Evolutionary conservation across 2,329 filamentous ascomycete genomes (phyloP).

Genomic region (Clonostachys chloroleuca): DNA sequence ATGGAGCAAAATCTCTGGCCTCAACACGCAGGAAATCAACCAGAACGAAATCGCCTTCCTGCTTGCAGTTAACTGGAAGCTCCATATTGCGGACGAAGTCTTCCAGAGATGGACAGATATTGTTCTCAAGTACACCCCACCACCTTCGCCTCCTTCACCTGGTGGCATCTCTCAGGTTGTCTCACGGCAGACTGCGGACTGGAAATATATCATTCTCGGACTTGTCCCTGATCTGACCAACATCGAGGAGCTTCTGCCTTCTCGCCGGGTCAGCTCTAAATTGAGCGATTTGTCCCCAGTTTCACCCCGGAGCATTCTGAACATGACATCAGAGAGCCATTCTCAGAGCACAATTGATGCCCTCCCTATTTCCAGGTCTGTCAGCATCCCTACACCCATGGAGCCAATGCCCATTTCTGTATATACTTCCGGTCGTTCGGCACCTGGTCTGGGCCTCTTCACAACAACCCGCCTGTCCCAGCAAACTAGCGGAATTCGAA

Average conservation of each 20-base stretch:
- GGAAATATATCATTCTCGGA: constrained; percentile 53
- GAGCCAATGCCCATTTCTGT: constrained; percentile 37
- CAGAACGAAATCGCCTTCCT: constrained; percentile 94
- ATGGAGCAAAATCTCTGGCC: constrained; percentile 99
- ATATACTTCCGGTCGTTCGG: constrained; percentile 39
- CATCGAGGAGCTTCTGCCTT: constrained; percentile 44
- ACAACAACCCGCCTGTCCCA: constrained; percentile 57
- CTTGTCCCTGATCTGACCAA: constrained; percentile 56
- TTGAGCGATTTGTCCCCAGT: constrained; percentile 26
- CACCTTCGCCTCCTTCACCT: constrained; percentile 53
- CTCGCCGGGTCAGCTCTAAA: constrained; percentile 15
- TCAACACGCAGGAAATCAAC: constrained; percentile 91
- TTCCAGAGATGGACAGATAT: constrained; percentile 95
- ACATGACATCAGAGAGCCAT: constrained; percentile 30
- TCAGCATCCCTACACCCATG: constrained; percentile 37
- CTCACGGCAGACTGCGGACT: constrained; percentile 45
- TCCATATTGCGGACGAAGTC: constrained; percentile 84
- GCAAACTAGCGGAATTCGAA: constrained; percentile 49
- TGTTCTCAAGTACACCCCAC: constrained; percentile 80
- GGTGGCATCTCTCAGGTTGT: constrained; percentile 33
- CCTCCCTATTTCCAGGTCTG: constrained; percentile 24
- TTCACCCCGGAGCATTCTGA: constrained; percentile 38
- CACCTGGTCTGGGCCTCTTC: constrained; percentile 49
- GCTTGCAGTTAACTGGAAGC: constrained; percentile 84
- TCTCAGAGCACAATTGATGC: not conserved